Conservation (phyloP, 495 filamentous ascomycete genomes). For the Trichocladium uniseriatum region DNA sequence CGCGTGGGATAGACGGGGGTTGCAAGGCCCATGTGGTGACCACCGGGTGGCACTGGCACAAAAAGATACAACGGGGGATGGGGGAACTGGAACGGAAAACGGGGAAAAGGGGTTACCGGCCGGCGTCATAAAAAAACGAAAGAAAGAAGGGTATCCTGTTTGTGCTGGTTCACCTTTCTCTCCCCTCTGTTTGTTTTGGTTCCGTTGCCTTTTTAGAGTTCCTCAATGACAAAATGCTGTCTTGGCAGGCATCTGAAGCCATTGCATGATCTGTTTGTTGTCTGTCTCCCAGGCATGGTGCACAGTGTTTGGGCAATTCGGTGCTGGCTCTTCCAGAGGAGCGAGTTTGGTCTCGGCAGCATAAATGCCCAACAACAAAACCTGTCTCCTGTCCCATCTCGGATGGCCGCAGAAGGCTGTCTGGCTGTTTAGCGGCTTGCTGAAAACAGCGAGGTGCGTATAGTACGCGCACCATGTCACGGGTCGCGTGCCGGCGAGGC, state of each 20-base stretch:
- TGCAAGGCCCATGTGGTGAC: not conserved
- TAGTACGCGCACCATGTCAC: too few species aligned
- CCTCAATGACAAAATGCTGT: too few species aligned
- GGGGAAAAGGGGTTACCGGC: not conserved
- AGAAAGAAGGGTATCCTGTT: not conserved
- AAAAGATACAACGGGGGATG: not conserved
- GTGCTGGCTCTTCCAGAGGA: too few species aligned
- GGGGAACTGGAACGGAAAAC: not conserved
- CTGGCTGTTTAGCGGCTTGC: not conserved
- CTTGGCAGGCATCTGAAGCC: too few species aligned
- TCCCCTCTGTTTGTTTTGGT: not conserved
- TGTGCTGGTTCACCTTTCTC: constrained; percentile 5
- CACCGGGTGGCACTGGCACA: not conserved
- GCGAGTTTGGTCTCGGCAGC: too few species aligned
- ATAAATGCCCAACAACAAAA: too few species aligned
- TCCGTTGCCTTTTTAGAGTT: not conserved
- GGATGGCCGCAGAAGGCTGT: not conserved
- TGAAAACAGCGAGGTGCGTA: too few species aligned
- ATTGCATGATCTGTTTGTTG: too few species aligned
- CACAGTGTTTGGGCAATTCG: too few species aligned
- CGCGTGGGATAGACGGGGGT: not conserved
- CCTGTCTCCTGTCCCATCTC: not conserved
- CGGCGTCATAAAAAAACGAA: not conserved
- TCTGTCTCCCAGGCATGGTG: too few species aligned
- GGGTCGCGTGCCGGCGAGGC: too few species aligned